Evolutionary conservation across 495 filamentous ascomycete genomes (phyloP).

Genomic region (Letharia lupina): DNA sequence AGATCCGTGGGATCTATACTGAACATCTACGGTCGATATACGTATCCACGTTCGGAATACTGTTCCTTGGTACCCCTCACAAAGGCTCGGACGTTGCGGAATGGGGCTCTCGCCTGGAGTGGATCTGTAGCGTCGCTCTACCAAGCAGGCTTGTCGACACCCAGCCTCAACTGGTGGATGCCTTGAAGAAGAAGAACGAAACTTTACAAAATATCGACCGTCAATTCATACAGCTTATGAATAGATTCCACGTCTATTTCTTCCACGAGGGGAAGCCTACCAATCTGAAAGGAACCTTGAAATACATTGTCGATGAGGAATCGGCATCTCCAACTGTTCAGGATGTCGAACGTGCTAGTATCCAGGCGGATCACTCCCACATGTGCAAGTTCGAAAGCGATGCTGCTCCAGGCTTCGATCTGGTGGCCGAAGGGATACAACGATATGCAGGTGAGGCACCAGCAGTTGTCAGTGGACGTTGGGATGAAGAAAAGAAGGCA

Average conservation of each 20-base stretch:
- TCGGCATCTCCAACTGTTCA: conserved; percentile 69
- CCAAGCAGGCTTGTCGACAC: conserved; percentile 64
- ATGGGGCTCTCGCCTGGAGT: conserved; percentile 67
- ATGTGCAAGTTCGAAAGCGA: conserved; percentile 82
- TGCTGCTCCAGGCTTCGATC: conserved; percentile 63
- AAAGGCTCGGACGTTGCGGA: conserved; percentile 66
- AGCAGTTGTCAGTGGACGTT: conserved; percentile 48
- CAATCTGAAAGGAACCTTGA: conserved; percentile 45
- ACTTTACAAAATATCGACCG: conserved; percentile 73
- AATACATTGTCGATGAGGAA: conserved; percentile 59
- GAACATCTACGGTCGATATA: conserved; percentile 70
- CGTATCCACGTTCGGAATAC: conserved; percentile 73
- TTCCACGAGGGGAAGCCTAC: conserved; percentile 65
- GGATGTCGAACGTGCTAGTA: conserved; percentile 66
- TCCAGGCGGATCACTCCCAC: conserved; percentile 74
- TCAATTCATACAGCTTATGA: conserved; percentile 64
- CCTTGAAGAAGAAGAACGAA: conserved; percentile 70
- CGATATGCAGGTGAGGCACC: conserved; percentile 59
- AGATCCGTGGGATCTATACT: conserved; percentile 54
- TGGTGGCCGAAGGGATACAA: conserved; percentile 60
- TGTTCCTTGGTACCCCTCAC: conserved; percentile 86
- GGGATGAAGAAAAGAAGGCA: conserved; percentile 54
- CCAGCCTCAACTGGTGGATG: conserved; percentile 59
- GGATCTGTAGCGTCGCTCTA: conserved; percentile 60
- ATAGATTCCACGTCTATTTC: conserved; percentile 62